Conservation (phyloP, 2,329 filamentous ascomycete species). For the Rutstroemia sp. region DNA sequence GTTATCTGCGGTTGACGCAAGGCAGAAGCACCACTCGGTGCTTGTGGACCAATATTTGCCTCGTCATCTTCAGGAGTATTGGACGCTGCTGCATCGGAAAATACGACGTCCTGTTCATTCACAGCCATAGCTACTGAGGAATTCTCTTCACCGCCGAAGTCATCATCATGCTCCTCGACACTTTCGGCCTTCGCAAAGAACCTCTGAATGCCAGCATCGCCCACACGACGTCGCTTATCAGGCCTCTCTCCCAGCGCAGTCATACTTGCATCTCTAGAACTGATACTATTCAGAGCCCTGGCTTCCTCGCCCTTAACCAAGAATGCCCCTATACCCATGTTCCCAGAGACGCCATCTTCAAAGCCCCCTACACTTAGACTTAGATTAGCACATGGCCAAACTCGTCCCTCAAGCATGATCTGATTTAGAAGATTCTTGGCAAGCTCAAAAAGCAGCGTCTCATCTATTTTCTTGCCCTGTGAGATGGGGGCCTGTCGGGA, state of each 20-base stretch:
- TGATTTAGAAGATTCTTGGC: slow-evolving; percentile 72
- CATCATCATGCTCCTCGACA: slow-evolving; percentile 23
- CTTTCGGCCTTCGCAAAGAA: slow-evolving; percentile 27
- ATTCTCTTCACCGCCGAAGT: slow-evolving; percentile 24
- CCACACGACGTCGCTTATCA: slow-evolving; percentile 28
- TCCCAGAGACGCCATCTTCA: slow-evolving; percentile 77
- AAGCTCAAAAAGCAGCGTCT: slow-evolving; percentile 64
- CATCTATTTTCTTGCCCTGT: slow-evolving; percentile 64
- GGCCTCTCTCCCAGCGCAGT: slow-evolving; percentile 17
- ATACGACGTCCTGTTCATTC: slow-evolving; percentile 13
- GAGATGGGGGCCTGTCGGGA: slow-evolving; percentile 74
- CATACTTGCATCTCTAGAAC: slow-evolving; percentile 13
- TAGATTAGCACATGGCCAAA: slow-evolving; percentile 89
- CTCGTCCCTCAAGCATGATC: slow-evolving; percentile 66
- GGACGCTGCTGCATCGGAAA: slow-evolving; percentile 10
- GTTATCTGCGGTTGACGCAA: slow-evolving; percentile 31
- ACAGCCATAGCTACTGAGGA: slow-evolving; percentile 13
- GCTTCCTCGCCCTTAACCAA: slow-evolving; percentile 69
- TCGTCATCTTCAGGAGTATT: slow-evolving; percentile 17
- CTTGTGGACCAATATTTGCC: slow-evolving; percentile 25
- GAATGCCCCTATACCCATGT: slow-evolving; percentile 79
- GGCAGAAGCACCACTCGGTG: slow-evolving; percentile 19
- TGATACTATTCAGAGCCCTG: slow-evolving; percentile 39
- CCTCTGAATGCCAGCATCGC: slow-evolving; percentile 22
- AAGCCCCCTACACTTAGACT: slow-evolving; percentile 87